Base-by-base conservation (phyloP, 345 rosid genomes). In the Nasturtium officinale region DNA sequence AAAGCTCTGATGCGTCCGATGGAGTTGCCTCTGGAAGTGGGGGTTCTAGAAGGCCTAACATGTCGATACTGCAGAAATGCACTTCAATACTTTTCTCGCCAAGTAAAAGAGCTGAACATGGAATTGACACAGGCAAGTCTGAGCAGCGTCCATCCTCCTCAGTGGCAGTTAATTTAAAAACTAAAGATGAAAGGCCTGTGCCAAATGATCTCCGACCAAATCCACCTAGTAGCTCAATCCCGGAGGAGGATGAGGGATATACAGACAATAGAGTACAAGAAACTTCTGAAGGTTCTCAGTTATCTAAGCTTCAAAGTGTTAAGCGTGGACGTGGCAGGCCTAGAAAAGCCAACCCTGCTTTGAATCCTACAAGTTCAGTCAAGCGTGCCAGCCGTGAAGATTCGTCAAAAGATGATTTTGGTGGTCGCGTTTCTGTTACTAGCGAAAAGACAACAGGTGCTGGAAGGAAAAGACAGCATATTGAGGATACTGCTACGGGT, bases 51-150 rank as follows among this genome's bases (percentile, higher is more conserved):
- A 80, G 87, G 56, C 80, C 35, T 26, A 75, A 61, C 63, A 71
- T 78, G 68, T 90, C 98, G 32, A 85, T 86, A 80, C 83, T 90
- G 30, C 93, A 75, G 45, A 90, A 83, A 77, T 86, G 91, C 83
- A 78, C 59, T 54, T 76, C 87, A 84, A 85, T 76, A 76, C 82
- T 79, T 77, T 87, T 83, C 38, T 86, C 96, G 35, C 96, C 98
- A 13, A 76, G 74, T 37, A 85, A 83, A 86, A 83, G 37, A 81
- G 74, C 59, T 51, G 83, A 75, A 47, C 65, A 43, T 67, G 82
- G 69, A 56, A 53, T 73, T n/a, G 70, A 67, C 65, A 57, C 83
- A 45, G 53, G 23, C 9, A 72, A 71, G 73, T 67, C 73, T 21
- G 78, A 59, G 37, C 80, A 69, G 67, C 68, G 16, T 59, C 74